phyloP scores from a whole-genome alignment of 345 rosid species.

The Rhodomyrtus tomentosa region DNA sequence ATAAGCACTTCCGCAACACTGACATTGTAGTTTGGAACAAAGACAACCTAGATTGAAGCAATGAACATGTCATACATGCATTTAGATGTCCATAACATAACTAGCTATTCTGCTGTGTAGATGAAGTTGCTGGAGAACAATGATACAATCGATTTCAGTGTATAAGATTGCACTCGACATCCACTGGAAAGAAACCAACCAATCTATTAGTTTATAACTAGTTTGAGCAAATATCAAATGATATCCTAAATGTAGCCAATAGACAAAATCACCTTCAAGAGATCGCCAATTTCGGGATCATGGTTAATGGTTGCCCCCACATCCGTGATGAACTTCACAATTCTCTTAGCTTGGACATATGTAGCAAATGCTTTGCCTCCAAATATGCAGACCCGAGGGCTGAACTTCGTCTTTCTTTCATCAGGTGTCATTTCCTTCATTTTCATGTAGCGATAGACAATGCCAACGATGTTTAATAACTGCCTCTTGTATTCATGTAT shows the following conservation, averaged over 20 bases:
- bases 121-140: not conserved
- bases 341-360: slow-evolving; percentile 45
- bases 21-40: slow-evolving; percentile 43
- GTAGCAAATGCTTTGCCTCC: slow-evolving; percentile 51
- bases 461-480: slow-evolving; percentile 32
- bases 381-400: slow-evolving; percentile 37
- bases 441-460: slow-evolving; percentile 32
- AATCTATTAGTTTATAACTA: not conserved
- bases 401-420: slow-evolving; percentile 16
- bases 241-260: not conserved
- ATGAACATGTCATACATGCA: not conserved
- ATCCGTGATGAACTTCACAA: slow-evolving; percentile 39
- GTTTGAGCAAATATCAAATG: not conserved
- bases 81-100: not conserved
- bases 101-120: not conserved
- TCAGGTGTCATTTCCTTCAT: slow-evolving; percentile 35
- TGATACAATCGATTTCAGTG: not conserved
- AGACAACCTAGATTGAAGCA: slow-evolving; percentile 23
- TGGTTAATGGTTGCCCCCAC: slow-evolving; percentile 29
- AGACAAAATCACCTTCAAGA: slow-evolving; percentile 17
- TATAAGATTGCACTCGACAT: not conserved
- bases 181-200: not conserved
- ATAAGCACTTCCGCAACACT: slow-evolving; percentile 39
- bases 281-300: slow-evolving; percentile 34
- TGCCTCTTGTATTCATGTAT: slow-evolving; percentile 47